These are phyloP conservation scores for Hymenoscyphus albidus DNA, from an alignment of 2,329 filamentous ascomycete species.

Conservation along the genomic window DNA sequence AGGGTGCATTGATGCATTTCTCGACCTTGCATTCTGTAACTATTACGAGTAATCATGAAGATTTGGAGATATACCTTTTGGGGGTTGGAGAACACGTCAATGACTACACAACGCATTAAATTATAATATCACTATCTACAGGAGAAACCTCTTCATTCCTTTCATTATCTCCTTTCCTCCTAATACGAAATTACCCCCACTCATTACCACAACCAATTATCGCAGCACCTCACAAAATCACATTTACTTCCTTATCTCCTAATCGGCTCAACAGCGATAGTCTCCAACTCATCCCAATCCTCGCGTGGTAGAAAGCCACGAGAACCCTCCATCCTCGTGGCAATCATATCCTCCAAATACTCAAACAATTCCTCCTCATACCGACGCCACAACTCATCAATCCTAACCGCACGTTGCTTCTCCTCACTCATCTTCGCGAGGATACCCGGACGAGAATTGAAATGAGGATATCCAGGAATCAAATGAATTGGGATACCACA, in stretches of 20 bases:
- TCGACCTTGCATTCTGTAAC: too few species aligned
- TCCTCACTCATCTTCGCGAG: neutral
- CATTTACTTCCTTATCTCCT: neutral
- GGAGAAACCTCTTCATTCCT: neutral
- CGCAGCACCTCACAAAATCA: too few species aligned
- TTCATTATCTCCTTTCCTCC: neutral
- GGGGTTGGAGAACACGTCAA: neutral
- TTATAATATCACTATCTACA: neutral
- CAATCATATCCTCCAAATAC: conserved; percentile 5
- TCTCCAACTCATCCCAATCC: conserved; percentile 8
- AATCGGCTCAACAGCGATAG: neutral
- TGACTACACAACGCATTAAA: neutral
- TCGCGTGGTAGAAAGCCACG: neutral
- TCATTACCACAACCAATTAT: neutral
- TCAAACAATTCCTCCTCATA: neutral
- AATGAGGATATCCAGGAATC: neutral
- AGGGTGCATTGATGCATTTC: too few species aligned
- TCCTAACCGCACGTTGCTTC: neutral
- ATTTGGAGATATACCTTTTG: too few species aligned
- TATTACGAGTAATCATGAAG: too few species aligned
- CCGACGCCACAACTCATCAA: neutral
- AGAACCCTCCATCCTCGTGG: neutral
- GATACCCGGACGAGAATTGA: neutral
- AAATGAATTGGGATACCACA: neutral
- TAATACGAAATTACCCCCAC: neutral